A percentile compares a stretch with the other conserved stretches of the same genome.
Conservation (phyloP, 257 asterid genomes). For the Datura wrightii region DNA sequence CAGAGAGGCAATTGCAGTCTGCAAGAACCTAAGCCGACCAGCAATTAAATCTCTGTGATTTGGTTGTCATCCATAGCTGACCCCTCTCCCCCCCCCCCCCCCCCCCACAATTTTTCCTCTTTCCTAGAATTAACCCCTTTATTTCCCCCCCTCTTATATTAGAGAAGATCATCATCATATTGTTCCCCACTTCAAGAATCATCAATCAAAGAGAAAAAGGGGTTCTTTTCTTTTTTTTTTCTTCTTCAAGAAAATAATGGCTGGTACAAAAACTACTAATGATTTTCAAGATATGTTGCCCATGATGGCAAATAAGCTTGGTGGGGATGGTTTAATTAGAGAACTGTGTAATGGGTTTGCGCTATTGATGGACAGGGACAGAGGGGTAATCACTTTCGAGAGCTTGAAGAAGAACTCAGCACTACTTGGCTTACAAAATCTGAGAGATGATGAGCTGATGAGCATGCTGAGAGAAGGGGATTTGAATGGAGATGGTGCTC, state of each 20-base stretch:
- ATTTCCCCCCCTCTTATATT: slow-evolving; percentile 21
- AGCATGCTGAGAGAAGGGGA: slow-evolving; percentile 79
- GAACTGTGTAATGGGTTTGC: slow-evolving; percentile 79
- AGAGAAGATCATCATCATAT: neutral
- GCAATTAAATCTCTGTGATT: slow-evolving; percentile 47
- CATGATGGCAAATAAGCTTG: slow-evolving; percentile 71
- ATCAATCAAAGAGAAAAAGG: neutral
- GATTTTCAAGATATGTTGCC: slow-evolving; percentile 76
- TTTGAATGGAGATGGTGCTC: slow-evolving; percentile 66
- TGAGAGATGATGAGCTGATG: slow-evolving; percentile 67
- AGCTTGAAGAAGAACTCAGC: slow-evolving; percentile 76
- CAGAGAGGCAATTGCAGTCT: slow-evolving; percentile 45
- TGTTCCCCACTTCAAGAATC: neutral
- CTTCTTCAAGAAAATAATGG: slow-evolving; percentile 32
- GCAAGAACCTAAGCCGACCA: slow-evolving; percentile 55
- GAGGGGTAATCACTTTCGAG: slow-evolving; percentile 67
- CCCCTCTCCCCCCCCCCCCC: neutral
- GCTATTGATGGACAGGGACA: slow-evolving; percentile 68
- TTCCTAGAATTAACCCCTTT: slow-evolving; percentile 39
- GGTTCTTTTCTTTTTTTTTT: neutral
- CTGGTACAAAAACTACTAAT: slow-evolving; percentile 38
- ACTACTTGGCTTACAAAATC: slow-evolving; percentile 67
- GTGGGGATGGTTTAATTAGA: slow-evolving; percentile 77
- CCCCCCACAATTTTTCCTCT: neutral
- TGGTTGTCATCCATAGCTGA: slow-evolving; percentile 51